Conservation (phyloP, 2,329 filamentous ascomycete genomes). For the Zasmidium angulare region DNA sequence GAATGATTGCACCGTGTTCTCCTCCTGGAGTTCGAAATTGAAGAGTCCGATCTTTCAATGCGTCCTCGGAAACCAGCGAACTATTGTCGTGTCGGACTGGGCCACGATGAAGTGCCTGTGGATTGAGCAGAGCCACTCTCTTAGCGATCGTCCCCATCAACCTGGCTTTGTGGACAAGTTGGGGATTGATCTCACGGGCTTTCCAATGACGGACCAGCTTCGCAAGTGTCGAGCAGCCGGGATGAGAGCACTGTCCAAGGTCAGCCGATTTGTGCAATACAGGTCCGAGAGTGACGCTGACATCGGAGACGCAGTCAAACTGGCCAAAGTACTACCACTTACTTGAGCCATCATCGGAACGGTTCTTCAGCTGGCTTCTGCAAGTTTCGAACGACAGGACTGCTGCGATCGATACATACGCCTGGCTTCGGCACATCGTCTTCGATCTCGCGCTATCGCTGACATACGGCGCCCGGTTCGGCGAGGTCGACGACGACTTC, state of each 20-base stretch:
- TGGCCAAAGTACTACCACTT: slow-evolving; percentile 11
- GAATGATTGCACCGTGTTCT: slow-evolving; percentile 6
- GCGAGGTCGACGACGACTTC: slow-evolving; percentile 5
- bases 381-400: slow-evolving; percentile 3
- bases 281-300: too few species aligned
- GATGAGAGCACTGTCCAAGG: slow-evolving; percentile 8
- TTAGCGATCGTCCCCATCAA: slow-evolving; percentile 10
- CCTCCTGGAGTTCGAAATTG: not conserved
- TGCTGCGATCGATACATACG: slow-evolving; percentile 7
- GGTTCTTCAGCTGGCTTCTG: not conserved
- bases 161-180: slow-evolving; percentile 11
- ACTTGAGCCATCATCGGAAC: slow-evolving; percentile 4
- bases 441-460: slow-evolving; percentile 9
- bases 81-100: slow-evolving; percentile 8
- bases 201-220: slow-evolving; percentile 5
- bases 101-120: slow-evolving; percentile 5
- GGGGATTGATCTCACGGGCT: slow-evolving; percentile 10
- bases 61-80: slow-evolving; percentile 7
- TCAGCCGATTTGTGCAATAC: not conserved
- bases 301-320: not conserved
- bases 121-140: slow-evolving; percentile 4
- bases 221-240: slow-evolving; percentile 6
- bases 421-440: slow-evolving; percentile 4
- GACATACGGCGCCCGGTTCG: slow-evolving; percentile 6
- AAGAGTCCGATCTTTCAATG: slow-evolving; percentile 7